A percentile compares a stretch with the other conserved stretches of the same genome.
phyloP scores from a whole-genome alignment of 305 asterid genomes.

The Rubia tinctorum region DNA sequence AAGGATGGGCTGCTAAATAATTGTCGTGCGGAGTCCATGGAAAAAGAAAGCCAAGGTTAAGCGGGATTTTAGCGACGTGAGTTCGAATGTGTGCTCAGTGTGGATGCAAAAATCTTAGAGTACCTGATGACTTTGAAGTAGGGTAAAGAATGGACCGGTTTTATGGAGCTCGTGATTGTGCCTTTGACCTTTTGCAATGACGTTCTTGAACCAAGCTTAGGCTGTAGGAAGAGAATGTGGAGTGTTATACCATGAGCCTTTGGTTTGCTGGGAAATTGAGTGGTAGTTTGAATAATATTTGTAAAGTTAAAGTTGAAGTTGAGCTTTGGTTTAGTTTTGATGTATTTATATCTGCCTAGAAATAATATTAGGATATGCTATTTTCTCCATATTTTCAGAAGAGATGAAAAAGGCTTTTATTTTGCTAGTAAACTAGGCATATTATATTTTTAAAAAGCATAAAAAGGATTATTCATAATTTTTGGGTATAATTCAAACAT shows the following conservation, averaged over 20 bases:
- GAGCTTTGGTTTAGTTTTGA: too few species aligned
- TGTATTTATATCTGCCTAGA: too few species aligned
- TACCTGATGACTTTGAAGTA: conserved; percentile 67
- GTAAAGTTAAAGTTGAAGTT: too few species aligned
- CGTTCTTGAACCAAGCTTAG: conserved; percentile 41
- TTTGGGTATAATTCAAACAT: too few species aligned
- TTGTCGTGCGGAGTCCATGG: conserved; percentile 38
- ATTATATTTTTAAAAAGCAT: too few species aligned
- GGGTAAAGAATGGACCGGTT: conserved; percentile 90
- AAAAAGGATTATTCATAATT: too few species aligned
- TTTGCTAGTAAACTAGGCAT: too few species aligned
- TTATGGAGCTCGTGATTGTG: conserved; percentile 62
- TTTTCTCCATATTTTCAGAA: too few species aligned
- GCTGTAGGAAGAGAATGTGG: not conserved
- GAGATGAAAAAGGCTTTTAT: too few species aligned
- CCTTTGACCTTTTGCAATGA: conserved; percentile 79
- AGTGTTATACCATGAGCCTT: not conserved
- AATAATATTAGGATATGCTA: too few species aligned
- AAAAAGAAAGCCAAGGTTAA: conserved; percentile 77
- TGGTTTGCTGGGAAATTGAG: not conserved
- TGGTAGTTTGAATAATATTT: too few species aligned
- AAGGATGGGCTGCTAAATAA: conserved; percentile 76
- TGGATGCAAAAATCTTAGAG: conserved; percentile 73
- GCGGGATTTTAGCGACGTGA: conserved; percentile 84
- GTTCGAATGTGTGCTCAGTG: conserved; percentile 82